phyloP scores from a whole-genome alignment of 768 basidiomycete genomes.

The Leccinum subtestaceum region DNA sequence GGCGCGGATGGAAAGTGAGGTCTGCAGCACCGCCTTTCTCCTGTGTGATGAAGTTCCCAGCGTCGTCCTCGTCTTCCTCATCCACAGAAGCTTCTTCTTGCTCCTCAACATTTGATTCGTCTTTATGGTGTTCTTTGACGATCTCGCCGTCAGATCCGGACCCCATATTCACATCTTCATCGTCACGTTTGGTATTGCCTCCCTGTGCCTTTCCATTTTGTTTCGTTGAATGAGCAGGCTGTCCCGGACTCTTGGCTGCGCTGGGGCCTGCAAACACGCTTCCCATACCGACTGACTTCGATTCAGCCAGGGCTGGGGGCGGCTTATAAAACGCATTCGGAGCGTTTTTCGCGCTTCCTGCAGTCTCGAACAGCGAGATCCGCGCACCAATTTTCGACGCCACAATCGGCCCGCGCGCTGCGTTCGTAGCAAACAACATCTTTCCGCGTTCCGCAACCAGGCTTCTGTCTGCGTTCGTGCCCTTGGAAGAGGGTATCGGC shows the following conservation, averaged over 20 bases:
- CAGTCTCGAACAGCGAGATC: conserved; percentile 41
- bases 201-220: conserved; percentile 9
- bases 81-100: conserved; percentile 2
- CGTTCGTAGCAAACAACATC: conserved; percentile 12
- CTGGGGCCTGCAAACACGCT: conserved; percentile 1
- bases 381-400: conserved; percentile 4
- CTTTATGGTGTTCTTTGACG: conserved; percentile 4
- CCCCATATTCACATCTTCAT: conserved; percentile 23
- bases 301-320: conserved; percentile 25
- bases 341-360: conserved; percentile 47
- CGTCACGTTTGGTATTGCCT: not conserved
- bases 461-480: not conserved
- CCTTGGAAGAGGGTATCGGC: conserved; percentile 14
- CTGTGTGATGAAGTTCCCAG: conserved; percentile 18
- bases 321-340: conserved; percentile 70
- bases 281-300: not conserved
- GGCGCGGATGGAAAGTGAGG: conserved; percentile 14
- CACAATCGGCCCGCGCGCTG: not conserved
- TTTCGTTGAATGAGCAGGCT: not conserved
- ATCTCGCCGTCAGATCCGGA: conserved; percentile 19
- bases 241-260: not conserved
- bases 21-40: conserved; percentile 19
- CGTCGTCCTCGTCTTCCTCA: conserved; percentile 16
- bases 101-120: conserved; percentile 1
- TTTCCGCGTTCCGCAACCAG: conserved; percentile 18